Base-by-base conservation (phyloP, 768 basidiomycete species). In the Mycena vulgaris region DNA sequence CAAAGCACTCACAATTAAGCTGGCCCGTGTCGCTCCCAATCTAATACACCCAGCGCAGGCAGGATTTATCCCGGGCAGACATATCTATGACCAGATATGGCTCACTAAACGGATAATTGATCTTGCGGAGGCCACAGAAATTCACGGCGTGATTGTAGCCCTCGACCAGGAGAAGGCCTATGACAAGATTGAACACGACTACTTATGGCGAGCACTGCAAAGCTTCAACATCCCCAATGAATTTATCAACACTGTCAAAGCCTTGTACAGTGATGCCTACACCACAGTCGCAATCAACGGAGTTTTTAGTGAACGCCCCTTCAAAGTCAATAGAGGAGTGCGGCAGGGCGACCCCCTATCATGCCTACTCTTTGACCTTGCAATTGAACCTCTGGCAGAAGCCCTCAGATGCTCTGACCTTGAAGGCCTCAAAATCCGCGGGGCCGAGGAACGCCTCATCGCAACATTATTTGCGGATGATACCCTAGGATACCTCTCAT, bases 381-480 rank as follows among this genome's bases (percentile, higher is more conserved):
- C 81, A 31, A 86, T 86, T 2, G 84, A 74, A n/a, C 42, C 21
- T 4, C 42, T 45, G 2, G 42, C n/a, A n/a, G 42, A 45, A 45
- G 3, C 42, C 21, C 42, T 45, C 4, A 3, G 21, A 10, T 6
- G 10, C 3, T 45, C 42, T 4, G n/a, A 45, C 42, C 42, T 45
- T 14, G 14, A 37, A 37, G 35, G 35, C 14, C 14, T 37, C 14
- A 37, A 37, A 6, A 37, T 78, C 3, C 52, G 47, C 11, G 76
- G 66, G 2, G 17, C 48, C 2, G 19, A 16, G 3, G 75, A 80
- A 47, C 40, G 66, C 13, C 52, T 84, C 0, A 78, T 82, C 0
- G 73, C 75, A 13, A 79, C 73, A 0, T 78, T 86, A 0, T 86
- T 84, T 69, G 83, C 84, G 0, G 82, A 86, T 67, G 83, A 86